Conservation (phyloP, 1,139 yeast genomes). For the Hyphopichia pseudoburtonii region DNA sequence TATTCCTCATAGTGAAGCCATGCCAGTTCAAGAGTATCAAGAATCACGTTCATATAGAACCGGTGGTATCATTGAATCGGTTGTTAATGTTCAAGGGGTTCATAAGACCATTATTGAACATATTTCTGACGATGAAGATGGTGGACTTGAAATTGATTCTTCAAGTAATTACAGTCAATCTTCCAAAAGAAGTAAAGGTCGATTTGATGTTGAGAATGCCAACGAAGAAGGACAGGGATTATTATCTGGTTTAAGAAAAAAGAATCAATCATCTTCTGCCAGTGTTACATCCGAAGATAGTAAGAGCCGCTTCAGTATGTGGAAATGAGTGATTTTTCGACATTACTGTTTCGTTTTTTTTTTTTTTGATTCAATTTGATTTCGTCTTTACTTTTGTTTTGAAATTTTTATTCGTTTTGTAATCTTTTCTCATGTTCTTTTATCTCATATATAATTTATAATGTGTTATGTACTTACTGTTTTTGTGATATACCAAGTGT, state of each 20-base stretch:
- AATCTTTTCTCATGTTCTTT: too few relatives aligned
- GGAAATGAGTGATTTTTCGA: slow-evolving; percentile 4
- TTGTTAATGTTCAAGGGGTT: slow-evolving; percentile 82
- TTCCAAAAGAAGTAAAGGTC: slow-evolving; percentile 3
- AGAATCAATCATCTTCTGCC: slow-evolving; percentile 3
- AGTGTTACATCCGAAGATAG: slow-evolving; percentile 8
- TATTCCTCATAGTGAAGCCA: slow-evolving; percentile 1
- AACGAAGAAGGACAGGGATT: slow-evolving; percentile 10
- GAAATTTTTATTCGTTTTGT: too few relatives aligned
- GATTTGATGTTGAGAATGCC: slow-evolving; percentile 4
- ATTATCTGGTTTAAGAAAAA: slow-evolving; percentile 8
- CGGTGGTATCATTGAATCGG: slow-evolving; percentile 80
- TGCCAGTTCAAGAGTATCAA: slow-evolving; percentile 20
- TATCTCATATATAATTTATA: too few relatives aligned
- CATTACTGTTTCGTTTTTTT: too few relatives aligned
- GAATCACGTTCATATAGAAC: slow-evolving; percentile 47
- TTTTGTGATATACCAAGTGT: too few relatives aligned
- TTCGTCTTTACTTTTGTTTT: too few relatives aligned
- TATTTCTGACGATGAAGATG: slow-evolving; percentile 40
- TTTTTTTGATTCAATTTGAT: neutral
- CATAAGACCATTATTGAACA: slow-evolving; percentile 83
- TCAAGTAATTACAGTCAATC: slow-evolving; percentile 4
- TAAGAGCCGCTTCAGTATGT: slow-evolving; percentile 8
- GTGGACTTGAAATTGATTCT: too few relatives aligned
- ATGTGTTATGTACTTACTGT: too few relatives aligned